A percentile compares a stretch with the other conserved stretches of the same genome.
phyloP scores from a whole-genome alignment of 371 early-diverging fungal species.

The Rhizopus arrhizus region DNA sequence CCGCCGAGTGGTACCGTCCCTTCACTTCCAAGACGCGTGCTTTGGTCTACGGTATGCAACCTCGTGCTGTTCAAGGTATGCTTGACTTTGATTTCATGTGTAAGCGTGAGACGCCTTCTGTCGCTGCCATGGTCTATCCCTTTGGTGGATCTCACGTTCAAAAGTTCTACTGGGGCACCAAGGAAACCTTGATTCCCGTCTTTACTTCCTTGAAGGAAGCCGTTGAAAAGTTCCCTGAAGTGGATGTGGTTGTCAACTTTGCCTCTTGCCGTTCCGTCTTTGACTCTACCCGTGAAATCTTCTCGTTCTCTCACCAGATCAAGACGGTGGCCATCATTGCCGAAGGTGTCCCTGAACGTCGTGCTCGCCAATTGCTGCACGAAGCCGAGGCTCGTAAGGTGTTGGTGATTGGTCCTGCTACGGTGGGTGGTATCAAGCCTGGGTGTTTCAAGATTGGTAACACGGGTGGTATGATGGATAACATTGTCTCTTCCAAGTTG shows the following conservation, averaged over 20 bases:
- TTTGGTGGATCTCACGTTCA: slow-evolving; percentile 97
- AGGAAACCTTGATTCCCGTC: slow-evolving; percentile 94
- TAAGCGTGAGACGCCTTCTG: slow-evolving; percentile 93
- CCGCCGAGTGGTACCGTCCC: slow-evolving; percentile 70
- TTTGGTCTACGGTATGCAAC: slow-evolving; percentile 98
- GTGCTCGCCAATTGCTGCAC: slow-evolving; percentile 88
- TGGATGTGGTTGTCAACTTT: slow-evolving; percentile 96
- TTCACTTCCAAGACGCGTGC: slow-evolving; percentile 91
- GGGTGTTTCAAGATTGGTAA: slow-evolving; percentile 99
- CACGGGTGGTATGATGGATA: slow-evolving; percentile 99
- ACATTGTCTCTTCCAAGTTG: slow-evolving; percentile 95
- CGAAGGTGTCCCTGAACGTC: slow-evolving; percentile 98
- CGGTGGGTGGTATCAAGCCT: slow-evolving; percentile 98
- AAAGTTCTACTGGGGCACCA: slow-evolving; percentile 99
- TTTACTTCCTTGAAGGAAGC: slow-evolving; percentile 90
- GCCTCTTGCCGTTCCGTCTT: slow-evolving; percentile 95
- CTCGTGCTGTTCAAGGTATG: slow-evolving; percentile 98
- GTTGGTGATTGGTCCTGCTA: slow-evolving; percentile 96
- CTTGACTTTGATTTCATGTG: slow-evolving; percentile 98
- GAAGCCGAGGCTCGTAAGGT: slow-evolving; percentile 83
- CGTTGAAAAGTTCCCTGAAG: slow-evolving; percentile 84
- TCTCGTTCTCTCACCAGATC: slow-evolving; percentile 74
- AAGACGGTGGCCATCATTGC: slow-evolving; percentile 96
- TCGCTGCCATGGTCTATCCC: slow-evolving; percentile 98
- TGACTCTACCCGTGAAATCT: slow-evolving; percentile 87